Evolutionary conservation across 2,329 filamentous ascomycete species (phyloP).

Genomic region (Orbilia ellipsospora): DNA sequence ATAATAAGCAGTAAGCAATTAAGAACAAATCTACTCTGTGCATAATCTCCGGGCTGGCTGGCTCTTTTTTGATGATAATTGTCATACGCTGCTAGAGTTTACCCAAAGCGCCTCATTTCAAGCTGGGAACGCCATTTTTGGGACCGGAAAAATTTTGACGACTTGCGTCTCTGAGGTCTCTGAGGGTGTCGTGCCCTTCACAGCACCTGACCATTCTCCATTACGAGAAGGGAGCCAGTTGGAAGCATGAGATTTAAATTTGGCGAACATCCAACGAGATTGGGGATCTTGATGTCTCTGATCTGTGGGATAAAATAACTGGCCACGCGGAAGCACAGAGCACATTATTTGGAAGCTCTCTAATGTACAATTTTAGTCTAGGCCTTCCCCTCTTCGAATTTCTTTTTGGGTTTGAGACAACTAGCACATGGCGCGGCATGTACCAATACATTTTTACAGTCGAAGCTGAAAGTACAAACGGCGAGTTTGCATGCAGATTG

Average conservation of each 20-base stretch:
- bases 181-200: not conserved
- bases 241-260: not conserved
- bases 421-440: slow-evolving; percentile 28
- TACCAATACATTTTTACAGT: slow-evolving; percentile 10
- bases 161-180: slow-evolving; percentile 16
- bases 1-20: slow-evolving; percentile 18
- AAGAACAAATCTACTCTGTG: slow-evolving; percentile 11
- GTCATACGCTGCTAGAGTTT: not conserved
- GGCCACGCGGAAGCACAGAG: not conserved
- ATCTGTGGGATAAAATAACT: slow-evolving; percentile 4
- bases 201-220: slow-evolving; percentile 17
- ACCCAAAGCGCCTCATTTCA: not conserved
- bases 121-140: slow-evolving; percentile 6
- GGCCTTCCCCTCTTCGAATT: slow-evolving; percentile 10
- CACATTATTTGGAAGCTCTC: not conserved
- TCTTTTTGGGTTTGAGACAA: slow-evolving; percentile 26
- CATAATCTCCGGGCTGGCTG: slow-evolving; percentile 34
- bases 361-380: slow-evolving; percentile 16
- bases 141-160: slow-evolving; percentile 34
- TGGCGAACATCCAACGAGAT: slow-evolving; percentile 3
- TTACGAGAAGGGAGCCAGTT: not conserved
- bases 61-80: slow-evolving; percentile 17
- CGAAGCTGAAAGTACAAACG: slow-evolving; percentile 14
- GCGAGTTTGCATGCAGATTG: slow-evolving; percentile 4
- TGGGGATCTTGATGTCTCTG: slow-evolving; percentile 25